These are phyloP conservation scores for Lentinus tigrinus DNA, from an alignment of 768 basidiomycete genomes.

Conservation along the genomic window DNA sequence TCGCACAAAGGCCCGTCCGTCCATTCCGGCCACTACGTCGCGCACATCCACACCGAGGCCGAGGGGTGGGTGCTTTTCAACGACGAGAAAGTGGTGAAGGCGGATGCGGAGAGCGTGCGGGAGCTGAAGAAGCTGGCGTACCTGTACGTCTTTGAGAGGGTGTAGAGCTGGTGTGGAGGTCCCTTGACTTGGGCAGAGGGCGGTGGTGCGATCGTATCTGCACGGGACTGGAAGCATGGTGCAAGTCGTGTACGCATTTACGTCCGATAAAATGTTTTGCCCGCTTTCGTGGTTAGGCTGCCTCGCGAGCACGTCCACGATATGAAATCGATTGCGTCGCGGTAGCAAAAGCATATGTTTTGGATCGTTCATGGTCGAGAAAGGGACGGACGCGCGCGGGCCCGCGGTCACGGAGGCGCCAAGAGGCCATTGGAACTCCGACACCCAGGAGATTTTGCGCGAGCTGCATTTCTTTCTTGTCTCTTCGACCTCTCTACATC, in stretches of 20 bases:
- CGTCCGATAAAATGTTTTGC: background rate
- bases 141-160: slow-evolving; percentile 86
- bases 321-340: too few species aligned
- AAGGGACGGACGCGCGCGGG: too few species aligned
- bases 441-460: slow-evolving; percentile 7
- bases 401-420: background rate
- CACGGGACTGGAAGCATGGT: background rate
- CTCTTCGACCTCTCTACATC: background rate
- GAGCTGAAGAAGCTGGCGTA: slow-evolving; percentile 85
- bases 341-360: background rate
- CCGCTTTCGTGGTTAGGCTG: too few species aligned
- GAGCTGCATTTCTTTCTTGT: background rate
- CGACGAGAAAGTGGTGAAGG: slow-evolving; percentile 93
- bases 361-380: too few species aligned
- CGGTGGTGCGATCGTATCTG: background rate
- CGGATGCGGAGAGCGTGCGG: slow-evolving; percentile 79
- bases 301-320: too few species aligned
- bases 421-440: slow-evolving; percentile 17
- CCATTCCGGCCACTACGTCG: slow-evolving; percentile 93
- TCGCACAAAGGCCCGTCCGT: slow-evolving; percentile 97
- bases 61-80: slow-evolving; percentile 90
- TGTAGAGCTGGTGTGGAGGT: slow-evolving; percentile 1
- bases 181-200: background rate
- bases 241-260: background rate
- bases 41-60: slow-evolving; percentile 60